These are phyloP conservation scores for Microbotryomycetes sp. DNA, from an alignment of 1,284 basidiomycete genomes.

Conservation along the genomic window DNA sequence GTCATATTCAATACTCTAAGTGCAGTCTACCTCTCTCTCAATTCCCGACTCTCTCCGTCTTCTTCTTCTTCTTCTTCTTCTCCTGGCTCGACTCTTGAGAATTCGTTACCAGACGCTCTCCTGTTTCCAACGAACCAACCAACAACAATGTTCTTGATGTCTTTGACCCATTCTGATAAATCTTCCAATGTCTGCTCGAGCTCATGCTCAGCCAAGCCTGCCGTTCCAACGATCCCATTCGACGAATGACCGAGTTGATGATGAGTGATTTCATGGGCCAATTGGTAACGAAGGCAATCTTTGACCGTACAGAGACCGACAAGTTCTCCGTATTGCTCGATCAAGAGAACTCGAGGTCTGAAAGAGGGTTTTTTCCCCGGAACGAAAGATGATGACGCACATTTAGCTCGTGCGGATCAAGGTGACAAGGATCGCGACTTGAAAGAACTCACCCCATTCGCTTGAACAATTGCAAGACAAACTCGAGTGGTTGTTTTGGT, in stretches of 20 bases:
- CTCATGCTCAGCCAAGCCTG: constrained; percentile 23
- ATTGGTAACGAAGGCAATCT: constrained; percentile 59
- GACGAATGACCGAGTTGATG: neutral
- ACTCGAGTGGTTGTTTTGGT: constrained; percentile 87
- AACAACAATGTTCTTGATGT: neutral
- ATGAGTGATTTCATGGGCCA: constrained; percentile 26
- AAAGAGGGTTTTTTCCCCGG: constrained; percentile 7
- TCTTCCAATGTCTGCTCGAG: constrained; percentile 38
- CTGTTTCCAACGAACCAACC: too few species aligned
- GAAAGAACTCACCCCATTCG: constrained; percentile 74
- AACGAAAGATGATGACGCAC: constrained; percentile 6
- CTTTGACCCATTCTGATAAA: constrained; percentile 28
- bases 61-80: neutral
- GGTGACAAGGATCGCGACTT: too few species aligned
- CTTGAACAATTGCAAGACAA: constrained; percentile 93
- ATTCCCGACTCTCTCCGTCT: neutral
- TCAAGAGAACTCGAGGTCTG: constrained; percentile 88
- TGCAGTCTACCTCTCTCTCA: too few species aligned
- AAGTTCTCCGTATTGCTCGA: constrained; percentile 74
- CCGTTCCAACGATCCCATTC: neutral
- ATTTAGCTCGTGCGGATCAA: too few species aligned
- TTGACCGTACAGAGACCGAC: constrained; percentile 90
- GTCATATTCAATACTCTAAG: too few species aligned
- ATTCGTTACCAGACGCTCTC: too few species aligned
- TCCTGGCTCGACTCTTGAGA: too few species aligned